Base-by-base conservation (phyloP, 2,329 filamentous ascomycete species). In the Chaetomiaceae sp. region DNA sequence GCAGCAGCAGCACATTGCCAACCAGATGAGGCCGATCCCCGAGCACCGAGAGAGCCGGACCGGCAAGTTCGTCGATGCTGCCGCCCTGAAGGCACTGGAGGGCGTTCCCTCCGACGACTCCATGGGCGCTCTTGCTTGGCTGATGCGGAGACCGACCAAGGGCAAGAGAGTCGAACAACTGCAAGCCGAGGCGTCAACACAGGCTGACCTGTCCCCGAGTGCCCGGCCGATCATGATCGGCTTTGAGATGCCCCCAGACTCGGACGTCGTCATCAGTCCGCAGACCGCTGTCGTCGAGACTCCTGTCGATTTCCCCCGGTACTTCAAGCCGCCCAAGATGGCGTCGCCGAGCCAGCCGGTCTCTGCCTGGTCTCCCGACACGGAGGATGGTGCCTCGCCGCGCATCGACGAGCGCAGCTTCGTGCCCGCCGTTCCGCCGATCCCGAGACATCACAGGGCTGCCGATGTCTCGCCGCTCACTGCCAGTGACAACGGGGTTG, bases 221-320 rank as follows among this genome's bases (percentile, higher is more conserved):
- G 83, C 87, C 61, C 76, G 82, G n/a, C 84, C 84, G 1, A 90
- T 90, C 55, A 78, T 87, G 38, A 90, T 89, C 59, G 86, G 86
- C 12, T 82, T 90, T 47, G 78, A 81, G 14, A 72, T 89, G 42
- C 80, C 85, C 2, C 78, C 81, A 14, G 77, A 79, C 42, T 70
- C 73, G 31, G 58, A 72, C 25, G 68, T 69, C 62, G 74, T 72
- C 61, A 70, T 78, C 64, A 80, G 75, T 52, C 78, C 79, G n/a
- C 73, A 77, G 39, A 81, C 74, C 3, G 72, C 75, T 15, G 66
- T 71, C 8, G 63, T 74, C 23, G 69, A 72, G 45, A 73, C 71
- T 2, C 72, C 72, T 3, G 59, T 67, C 22, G 73, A 72, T 27
- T 65, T 70, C 29, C 58, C 58, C 43, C 54, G 49, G 53, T 64